phyloP scores from a whole-genome alignment of 2,329 filamentous ascomycete species.

The Stachybotrys elegans region DNA sequence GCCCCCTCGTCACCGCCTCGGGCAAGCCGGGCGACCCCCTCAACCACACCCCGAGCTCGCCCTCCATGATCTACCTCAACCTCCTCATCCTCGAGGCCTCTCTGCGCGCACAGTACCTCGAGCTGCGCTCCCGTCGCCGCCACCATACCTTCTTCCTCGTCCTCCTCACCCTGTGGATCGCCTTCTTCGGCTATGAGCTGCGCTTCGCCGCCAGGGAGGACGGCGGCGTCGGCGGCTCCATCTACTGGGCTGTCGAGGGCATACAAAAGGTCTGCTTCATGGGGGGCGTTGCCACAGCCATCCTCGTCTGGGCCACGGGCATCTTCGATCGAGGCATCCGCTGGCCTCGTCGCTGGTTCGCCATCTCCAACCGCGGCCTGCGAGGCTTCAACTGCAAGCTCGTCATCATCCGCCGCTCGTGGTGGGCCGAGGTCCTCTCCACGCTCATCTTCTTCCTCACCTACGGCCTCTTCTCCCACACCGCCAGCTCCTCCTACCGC shows the following conservation, averaged over 20 bases:
- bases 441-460: constrained; percentile 74
- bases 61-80: constrained; percentile 96
- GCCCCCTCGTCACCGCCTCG: constrained; percentile 37
- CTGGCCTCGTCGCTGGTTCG: constrained; percentile 90
- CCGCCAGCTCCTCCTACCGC: constrained; percentile 65
- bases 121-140: constrained; percentile 78
- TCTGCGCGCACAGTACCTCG: constrained; percentile 86
- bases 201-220: constrained; percentile 97
- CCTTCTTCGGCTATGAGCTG: constrained; percentile 81
- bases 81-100: constrained; percentile 94
- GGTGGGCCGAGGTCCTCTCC: constrained; percentile 73
- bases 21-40: constrained; percentile 62
- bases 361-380: constrained; percentile 81
- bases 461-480: constrained; percentile 65
- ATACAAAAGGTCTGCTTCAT: constrained; percentile 87
- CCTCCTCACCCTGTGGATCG: constrained; percentile 73
- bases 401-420: constrained; percentile 77
- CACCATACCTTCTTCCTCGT: constrained; percentile 91
- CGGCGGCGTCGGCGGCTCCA: constrained; percentile 85
- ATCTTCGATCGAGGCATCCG: constrained; percentile 94
- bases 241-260: constrained; percentile 94
- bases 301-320: constrained; percentile 88
- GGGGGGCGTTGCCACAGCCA: constrained; percentile 79
- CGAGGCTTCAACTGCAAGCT: constrained; percentile 95
- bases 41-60: constrained; percentile 78